These are phyloP conservation scores for Fusarium denticulatum DNA, from an alignment of 2,329 filamentous ascomycete genomes.

Conservation along the genomic window DNA sequence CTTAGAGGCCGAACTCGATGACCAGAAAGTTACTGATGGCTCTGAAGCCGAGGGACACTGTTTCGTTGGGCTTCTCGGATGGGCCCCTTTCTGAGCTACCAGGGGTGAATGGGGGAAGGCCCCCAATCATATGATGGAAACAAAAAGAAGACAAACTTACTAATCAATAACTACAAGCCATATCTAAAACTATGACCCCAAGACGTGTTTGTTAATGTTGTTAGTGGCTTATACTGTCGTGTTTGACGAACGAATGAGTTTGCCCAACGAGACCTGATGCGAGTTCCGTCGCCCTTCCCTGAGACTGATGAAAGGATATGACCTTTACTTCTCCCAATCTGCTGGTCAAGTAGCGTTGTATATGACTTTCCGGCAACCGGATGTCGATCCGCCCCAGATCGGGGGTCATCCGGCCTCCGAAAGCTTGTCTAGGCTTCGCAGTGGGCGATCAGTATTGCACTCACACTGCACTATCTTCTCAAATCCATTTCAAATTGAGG, in stretches of 20 bases:
- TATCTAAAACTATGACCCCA: not conserved
- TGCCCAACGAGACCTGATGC: not conserved
- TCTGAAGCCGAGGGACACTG: not conserved
- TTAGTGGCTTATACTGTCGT: not conserved
- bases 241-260: not conserved
- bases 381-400: fast-evolving
- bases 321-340: fast-evolving
- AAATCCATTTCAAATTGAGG: not conserved
- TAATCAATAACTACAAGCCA: fast-evolving
- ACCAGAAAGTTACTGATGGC: not conserved
- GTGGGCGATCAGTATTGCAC: not conserved
- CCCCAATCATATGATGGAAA: not conserved
- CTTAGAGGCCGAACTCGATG: not conserved
- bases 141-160: fast-evolving
- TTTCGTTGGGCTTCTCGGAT: not conserved
- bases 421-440: not conserved
- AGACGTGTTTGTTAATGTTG: not conserved
- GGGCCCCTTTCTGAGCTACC: not conserved
- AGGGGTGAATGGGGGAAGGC: not conserved
- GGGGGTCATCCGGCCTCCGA: not conserved
- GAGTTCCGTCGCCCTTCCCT: not conserved
- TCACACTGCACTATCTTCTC: not conserved
- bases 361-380: fast-evolving
- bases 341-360: fast-evolving
- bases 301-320: fast-evolving